Evolutionary conservation across 1,139 yeast genomes (phyloP), one percentile per base, ranked within the genome.

Genomic region (Geotrichum carabidarum): DNA sequence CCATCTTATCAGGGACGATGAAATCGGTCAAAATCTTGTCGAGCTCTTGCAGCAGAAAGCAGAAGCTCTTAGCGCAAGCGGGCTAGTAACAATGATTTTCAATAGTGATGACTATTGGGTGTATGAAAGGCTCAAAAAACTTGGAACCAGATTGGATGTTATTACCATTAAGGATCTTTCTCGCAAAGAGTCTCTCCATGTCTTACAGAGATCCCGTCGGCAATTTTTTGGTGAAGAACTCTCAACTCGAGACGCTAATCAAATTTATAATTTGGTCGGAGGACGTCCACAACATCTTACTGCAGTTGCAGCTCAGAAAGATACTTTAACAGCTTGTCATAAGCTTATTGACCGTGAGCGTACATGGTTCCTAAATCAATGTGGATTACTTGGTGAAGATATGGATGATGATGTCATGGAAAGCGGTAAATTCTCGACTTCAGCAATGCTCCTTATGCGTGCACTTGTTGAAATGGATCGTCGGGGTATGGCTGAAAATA

Each of bases 401-500:
- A 86, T 87, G 95, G 95, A 87, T 67, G 95, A 87, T 64, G 95
- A 87, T 70, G 95, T 87, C 5, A 85, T 86, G 86, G 94, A 86
- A 59, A 78, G 81, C 59, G 95, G 95, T 6, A 87, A 87, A 67
- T 87, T 87, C 64, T 77, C 90, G 5, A 74, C 84, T 1, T 78
- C 88, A 46, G 93, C 95, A 9, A 86, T 86, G 91, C 72, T 84
- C 18, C 72, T 87, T 53, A 83, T 86, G 81, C 74, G 80, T 55
- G 89, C 80, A 58, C 78, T 87, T 63, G 95, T 86, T 1, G 81
- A 80, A 32, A 78, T 85, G 81, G 93, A 85, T 65, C 65, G 79
- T 32, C 67, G 36, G 66, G 50, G 54, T 9, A 45, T 53, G 30
- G 62, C 60, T 18, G 58, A 67, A 15, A 55, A 60, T 27, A 69